Evolutionary conservation across 2,329 filamentous ascomycete genomes (phyloP), one percentile per base, ranked within the genome.

Genomic region (Niveomyces coronatus): DNA sequence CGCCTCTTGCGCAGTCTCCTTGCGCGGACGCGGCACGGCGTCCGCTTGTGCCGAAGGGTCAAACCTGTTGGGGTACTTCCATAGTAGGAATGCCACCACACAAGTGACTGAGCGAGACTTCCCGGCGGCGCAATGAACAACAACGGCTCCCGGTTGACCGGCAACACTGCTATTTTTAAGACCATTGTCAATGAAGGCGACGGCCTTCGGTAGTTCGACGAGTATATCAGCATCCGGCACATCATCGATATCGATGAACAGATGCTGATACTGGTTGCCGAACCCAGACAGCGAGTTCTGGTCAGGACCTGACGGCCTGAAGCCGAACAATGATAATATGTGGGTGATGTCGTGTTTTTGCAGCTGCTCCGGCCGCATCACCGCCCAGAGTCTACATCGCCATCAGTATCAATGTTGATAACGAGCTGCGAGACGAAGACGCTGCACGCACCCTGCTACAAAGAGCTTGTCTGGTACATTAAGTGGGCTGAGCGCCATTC

Each of bases 21-120:
- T 47, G 41, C 48, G 52, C 17, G 49, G 45, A 26, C 47, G 52
- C 14, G 40, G 45, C n/a, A n/a, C n/a, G 28, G 37, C 38, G 10
- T 39, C 17, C 7, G 47, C 37, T 47, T 67, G 56, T 22, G 58
- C 39, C 47, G 67, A 57, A 19, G 58, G 53, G 42, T 61, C 57
- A 49, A 75, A 75, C 39, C 67, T 68, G 24, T 67, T 56, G 5
- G 75, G 72, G 48, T 76, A 69, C 49, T 72, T 74, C 60, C 74
- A 79, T 46, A 96, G 81, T 35, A 96, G 68, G 60, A 88, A 96
- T 44, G 91, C 89, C 41, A 93, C 73, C 39, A 85, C 73, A 47
- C 85, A 76, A 22, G 86, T 81, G 47, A 89, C 84, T 33, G 89
- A 96, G 42, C 91, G 84, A 23, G 88, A 95, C 63, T 93, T 94